Evolutionary conservation across 2,329 filamentous ascomycete species (phyloP), one percentile per base, ranked within the genome.

Genomic region (Monosporascus sp.): DNA sequence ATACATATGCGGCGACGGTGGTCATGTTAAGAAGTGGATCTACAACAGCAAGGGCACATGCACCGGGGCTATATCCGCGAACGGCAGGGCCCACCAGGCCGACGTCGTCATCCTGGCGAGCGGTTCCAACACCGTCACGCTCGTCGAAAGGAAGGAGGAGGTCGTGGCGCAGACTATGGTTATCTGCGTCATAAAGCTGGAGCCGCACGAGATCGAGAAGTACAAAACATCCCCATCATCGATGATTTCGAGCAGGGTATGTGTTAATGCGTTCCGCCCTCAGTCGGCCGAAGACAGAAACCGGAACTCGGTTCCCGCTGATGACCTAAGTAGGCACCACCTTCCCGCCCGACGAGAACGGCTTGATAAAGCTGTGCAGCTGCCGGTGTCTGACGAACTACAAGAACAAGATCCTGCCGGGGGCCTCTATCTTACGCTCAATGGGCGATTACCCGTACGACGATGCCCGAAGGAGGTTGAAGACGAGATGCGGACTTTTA

Each of bases 91-190:
- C 14, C 59, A 88, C 24, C 67, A 68, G 3, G 85, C 84, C 8
- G 80, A 84, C 57, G 70, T 86, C 7, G 80, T 84, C 28, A 72
- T 89, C 44, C 72, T 89, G 4, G 84, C 87, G 2, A 79, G 85
- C 5, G 86, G 86, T 18, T 85, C 86, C 22, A 88, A 85, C 80
- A 84, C 82, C 9, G 75, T 80, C 0, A 76, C 77, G 17, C 74
- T 89, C 41, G 71, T 89, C 51, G 82, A 88, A 62, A 73, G 88
- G 0, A 77, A 79, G 41, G 84, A 82, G 35, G 77, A 85, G 46
- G 81, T 81, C 40, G 77, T 80, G 49, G 81, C 85, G 1, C 85
- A 84, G 0, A 85, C 83, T 2, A 86, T 88, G 57, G 76, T 78
- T 1, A 69, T 89, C 50, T 80, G 78, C 14, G 88, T 87, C 66